Percentiles rank a stretch among this genome's conserved stretches.
phyloP scores from a whole-genome alignment of 129 eudicot species.

The Lonicera japonica region DNA sequence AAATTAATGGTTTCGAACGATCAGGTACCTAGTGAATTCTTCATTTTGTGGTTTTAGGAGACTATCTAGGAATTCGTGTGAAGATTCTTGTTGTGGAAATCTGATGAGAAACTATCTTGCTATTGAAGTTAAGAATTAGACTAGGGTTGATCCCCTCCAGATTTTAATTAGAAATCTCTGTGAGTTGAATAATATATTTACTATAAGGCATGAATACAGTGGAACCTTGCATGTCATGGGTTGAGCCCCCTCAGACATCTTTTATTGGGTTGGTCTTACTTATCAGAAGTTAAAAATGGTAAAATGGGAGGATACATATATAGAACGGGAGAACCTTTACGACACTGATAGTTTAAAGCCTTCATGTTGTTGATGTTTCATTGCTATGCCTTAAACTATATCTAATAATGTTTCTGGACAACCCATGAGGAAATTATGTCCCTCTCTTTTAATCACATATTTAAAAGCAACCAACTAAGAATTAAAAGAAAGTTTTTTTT shows the following conservation, averaged over 20 bases:
- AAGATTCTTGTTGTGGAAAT: background rate
- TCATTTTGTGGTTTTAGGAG: background rate
- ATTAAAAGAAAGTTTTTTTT: no score
- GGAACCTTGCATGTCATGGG: background rate
- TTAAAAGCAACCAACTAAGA: no score
- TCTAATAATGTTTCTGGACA: no score
- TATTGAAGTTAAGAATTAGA: background rate
- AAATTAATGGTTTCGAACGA: background rate
- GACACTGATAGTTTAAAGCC: no score
- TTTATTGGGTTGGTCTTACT: background rate
- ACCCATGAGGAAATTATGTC: no score
- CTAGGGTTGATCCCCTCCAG: background rate
- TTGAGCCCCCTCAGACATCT: background rate
- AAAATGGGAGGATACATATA: background rate
- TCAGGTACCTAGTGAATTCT: background rate
- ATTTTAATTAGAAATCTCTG: background rate
- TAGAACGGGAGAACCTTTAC: constrained; percentile 1
- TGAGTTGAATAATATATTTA: background rate
- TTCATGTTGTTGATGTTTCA: no score
- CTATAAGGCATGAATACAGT: background rate
- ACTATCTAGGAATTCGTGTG: background rate
- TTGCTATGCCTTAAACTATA: no score
- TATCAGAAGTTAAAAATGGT: background rate
- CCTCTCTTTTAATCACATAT: no score
- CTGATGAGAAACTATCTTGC: background rate